Percentiles rank a stretch among this genome's conserved stretches.
Conservation (phyloP, 352 stramenopile species). For the Thalassiosira exigua region DNA sequence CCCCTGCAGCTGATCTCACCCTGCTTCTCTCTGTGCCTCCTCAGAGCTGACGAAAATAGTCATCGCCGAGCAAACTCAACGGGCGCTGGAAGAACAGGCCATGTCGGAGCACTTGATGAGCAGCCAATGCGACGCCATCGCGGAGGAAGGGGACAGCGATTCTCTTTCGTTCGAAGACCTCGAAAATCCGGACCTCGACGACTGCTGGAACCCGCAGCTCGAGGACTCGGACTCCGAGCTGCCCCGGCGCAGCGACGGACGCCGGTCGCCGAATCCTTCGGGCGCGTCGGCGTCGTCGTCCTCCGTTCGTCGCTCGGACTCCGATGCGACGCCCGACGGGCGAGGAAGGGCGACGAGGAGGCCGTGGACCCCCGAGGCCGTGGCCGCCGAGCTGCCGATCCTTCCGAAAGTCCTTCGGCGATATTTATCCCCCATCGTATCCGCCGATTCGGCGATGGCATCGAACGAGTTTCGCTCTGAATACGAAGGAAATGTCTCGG, state of each 20-base stretch:
- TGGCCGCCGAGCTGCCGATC: slow-evolving; percentile 42
- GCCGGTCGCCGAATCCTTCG: not conserved
- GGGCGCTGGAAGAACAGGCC: slow-evolving; percentile 36
- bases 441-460: not conserved
- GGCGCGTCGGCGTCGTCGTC: not conserved
- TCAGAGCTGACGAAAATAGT: slow-evolving; percentile 71
- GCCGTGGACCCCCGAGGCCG: slow-evolving; percentile 31
- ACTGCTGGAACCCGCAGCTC: not conserved
- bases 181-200: slow-evolving; percentile 21
- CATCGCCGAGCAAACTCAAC: slow-evolving; percentile 43
- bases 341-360: not conserved
- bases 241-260: not conserved
- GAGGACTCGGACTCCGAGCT: not conserved
- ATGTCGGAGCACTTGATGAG: not conserved
- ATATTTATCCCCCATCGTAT: slow-evolving; percentile 6
- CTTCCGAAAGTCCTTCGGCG: slow-evolving; percentile 34
- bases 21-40: slow-evolving; percentile 59
- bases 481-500: too few relatives aligned
- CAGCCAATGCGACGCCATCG: not conserved
- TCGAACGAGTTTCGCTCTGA: too few relatives aligned
- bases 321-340: not conserved
- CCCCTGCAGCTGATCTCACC: too few relatives aligned
- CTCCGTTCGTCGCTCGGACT: not conserved
- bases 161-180: slow-evolving; percentile 12
- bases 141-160: slow-evolving; percentile 9